Evolutionary conservation across 805 yeast genomes (phyloP).

Genomic region (Henningerozyma blattae): DNA sequence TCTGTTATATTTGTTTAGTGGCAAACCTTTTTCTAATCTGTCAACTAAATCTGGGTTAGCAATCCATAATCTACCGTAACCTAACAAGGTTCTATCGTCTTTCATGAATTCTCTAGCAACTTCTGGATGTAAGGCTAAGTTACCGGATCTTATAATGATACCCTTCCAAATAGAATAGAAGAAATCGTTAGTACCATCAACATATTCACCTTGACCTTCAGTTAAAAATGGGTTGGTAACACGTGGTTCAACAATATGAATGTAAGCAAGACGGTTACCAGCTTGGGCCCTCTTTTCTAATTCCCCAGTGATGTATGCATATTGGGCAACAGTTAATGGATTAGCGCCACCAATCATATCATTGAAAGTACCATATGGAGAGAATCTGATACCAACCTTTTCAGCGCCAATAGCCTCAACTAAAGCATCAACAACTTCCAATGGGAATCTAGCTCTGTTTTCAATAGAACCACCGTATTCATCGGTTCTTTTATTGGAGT

Average conservation of each 20-base stretch:
- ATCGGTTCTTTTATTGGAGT: conserved; percentile 35
- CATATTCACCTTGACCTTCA: conserved; percentile 19
- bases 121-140: conserved; percentile 19
- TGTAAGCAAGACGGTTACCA: conserved; percentile 28
- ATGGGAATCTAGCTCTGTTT: conserved; percentile 33
- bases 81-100: conserved; percentile 33
- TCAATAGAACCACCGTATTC: conserved; percentile 44
- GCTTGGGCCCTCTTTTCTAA: conserved; percentile 26
- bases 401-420: conserved; percentile 40
- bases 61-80: conserved; percentile 36
- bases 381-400: conserved; percentile 34
- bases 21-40: conserved; percentile 29
- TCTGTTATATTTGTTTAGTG: conserved; percentile 35
- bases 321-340: conserved; percentile 26
- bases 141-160: conserved; percentile 30
- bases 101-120: conserved; percentile 20
- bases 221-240: conserved; percentile 16
- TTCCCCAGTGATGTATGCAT: conserved; percentile 28
- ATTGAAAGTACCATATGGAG: conserved; percentile 33
- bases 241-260: conserved; percentile 34
- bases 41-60: conserved; percentile 43
- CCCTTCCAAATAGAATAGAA: conserved; percentile 36
- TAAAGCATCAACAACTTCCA: conserved; percentile 41
- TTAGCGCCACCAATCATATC: conserved; percentile 25
- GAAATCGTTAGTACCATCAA: conserved; percentile 27